These are phyloP conservation scores for Artemisia argyi DNA, from an alignment of 129 eudicot genomes.

Conservation along the genomic window DNA sequence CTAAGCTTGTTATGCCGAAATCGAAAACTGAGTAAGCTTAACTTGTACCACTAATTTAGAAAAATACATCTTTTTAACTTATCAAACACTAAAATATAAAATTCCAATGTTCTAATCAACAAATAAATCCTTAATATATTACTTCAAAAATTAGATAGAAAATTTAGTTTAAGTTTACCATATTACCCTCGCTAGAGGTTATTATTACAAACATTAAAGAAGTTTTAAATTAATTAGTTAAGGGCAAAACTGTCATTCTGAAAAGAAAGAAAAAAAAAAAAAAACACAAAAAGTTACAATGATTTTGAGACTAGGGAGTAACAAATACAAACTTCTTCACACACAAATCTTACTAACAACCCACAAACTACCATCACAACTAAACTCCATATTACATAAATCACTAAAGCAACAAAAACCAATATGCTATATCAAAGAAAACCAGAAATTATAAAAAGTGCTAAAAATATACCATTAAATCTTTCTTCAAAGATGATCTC, in stretches of 20 bases:
- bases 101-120: background rate
- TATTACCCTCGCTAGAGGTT: too few species aligned
- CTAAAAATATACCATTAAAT: constrained; percentile 58
- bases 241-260: too few species aligned
- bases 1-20: background rate
- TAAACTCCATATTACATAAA: background rate
- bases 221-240: too few species aligned
- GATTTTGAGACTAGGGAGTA: too few species aligned
- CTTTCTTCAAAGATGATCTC: constrained; percentile 92
- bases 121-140: background rate
- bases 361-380: too few species aligned
- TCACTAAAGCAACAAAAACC: background rate
- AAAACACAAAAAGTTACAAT: too few species aligned
- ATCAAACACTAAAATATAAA: constrained; percentile 23
- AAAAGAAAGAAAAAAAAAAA: too few species aligned
- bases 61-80: background rate
- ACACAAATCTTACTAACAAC: background rate
- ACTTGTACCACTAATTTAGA: background rate
- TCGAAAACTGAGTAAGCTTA: background rate
- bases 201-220: too few species aligned
- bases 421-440: too few species aligned
- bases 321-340: background rate
- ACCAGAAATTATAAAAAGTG: background rate
- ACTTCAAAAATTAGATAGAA: too few species aligned
- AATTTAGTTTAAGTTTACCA: too few species aligned